A percentile compares a stretch with the other conserved stretches of the same genome.
These are phyloP conservation scores for Immersiella caudata DNA, from an alignment of 495 filamentous ascomycete genomes.

Conservation along the genomic window DNA sequence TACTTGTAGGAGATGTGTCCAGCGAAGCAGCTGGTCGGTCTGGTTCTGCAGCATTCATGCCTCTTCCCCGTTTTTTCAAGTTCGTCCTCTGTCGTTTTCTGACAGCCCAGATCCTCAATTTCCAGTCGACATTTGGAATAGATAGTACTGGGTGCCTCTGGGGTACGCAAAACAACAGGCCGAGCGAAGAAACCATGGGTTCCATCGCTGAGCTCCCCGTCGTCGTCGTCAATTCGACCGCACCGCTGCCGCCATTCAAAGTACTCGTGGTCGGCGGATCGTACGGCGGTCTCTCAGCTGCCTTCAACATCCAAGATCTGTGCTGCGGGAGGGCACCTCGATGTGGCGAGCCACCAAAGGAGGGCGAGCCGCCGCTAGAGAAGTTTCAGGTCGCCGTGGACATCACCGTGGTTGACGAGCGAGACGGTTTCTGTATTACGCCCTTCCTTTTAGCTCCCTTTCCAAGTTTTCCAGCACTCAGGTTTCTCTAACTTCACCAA, in stretches of 20 bases:
- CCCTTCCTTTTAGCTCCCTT: background rate
- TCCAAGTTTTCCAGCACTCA: background rate
- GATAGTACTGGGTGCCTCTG: too few relatives aligned
- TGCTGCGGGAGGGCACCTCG: constrained; percentile 44
- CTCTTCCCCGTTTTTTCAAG: too few relatives aligned
- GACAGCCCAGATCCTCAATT: too few relatives aligned
- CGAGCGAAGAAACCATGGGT: constrained; percentile 20
- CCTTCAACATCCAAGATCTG: constrained; percentile 63
- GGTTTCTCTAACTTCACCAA: constrained; percentile 21
- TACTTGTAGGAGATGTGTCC: too few relatives aligned
- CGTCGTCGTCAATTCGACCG: background rate
- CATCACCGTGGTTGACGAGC: constrained; percentile 69
- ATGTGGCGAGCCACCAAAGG: constrained; percentile 26
- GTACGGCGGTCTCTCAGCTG: constrained; percentile 64
- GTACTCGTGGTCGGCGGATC: constrained; percentile 64
- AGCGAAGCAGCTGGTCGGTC: too few relatives aligned
- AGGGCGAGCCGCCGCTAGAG: constrained; percentile 31
- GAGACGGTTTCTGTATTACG: constrained; percentile 67
- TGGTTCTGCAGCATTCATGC: too few relatives aligned
- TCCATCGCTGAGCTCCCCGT: background rate
- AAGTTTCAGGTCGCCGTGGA: constrained; percentile 53
- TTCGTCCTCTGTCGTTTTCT: too few relatives aligned
- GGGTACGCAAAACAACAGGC: too few relatives aligned
- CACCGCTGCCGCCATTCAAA: constrained; percentile 32
- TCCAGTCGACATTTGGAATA: too few relatives aligned